Conservation (phyloP, 1,139 yeast species). For the Nakaseomyces kungkrabaensis region DNA sequence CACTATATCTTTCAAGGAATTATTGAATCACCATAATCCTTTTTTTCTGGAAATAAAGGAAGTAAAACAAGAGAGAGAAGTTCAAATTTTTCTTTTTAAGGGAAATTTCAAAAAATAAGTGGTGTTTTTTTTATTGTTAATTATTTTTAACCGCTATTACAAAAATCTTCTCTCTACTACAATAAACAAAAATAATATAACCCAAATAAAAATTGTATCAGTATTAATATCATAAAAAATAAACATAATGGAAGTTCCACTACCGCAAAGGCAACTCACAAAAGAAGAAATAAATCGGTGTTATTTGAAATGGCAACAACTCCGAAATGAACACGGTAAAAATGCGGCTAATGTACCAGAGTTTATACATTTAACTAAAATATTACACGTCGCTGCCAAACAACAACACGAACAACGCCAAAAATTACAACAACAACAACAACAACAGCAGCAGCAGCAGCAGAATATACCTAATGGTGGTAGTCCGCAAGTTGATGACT, state of each 20-base stretch:
- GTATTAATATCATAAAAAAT: not conserved
- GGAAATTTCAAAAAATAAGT: no score
- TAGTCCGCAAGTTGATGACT: not conserved
- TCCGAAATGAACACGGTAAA: slow-evolving; percentile 54
- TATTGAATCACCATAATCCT: no score
- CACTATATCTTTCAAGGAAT: no score
- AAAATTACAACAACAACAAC: slow-evolving; percentile 26
- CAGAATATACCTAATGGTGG: not conserved
- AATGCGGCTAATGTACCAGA: slow-evolving; percentile 54
- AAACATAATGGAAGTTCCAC: slow-evolving; percentile 7
- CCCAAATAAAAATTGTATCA: not conserved
- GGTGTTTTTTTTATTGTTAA: no score
- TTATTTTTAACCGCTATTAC: no score
- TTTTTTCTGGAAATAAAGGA: no score
- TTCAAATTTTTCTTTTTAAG: no score
- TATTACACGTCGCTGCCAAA: slow-evolving; percentile 44
- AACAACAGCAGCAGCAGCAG: slow-evolving; percentile 5
- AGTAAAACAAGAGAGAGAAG: no score
- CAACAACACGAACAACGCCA: slow-evolving; percentile 36
- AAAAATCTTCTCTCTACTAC: not conserved
- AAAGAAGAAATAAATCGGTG: slow-evolving; percentile 31
- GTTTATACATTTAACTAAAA: slow-evolving; percentile 48
- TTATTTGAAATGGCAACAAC: slow-evolving; percentile 48
- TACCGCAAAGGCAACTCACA: slow-evolving; percentile 27
- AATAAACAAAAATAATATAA: not conserved